Evolutionary conservation across 1,284 basidiomycete genomes (phyloP).

Genomic region (Cryptococcus amylolentus): DNA sequence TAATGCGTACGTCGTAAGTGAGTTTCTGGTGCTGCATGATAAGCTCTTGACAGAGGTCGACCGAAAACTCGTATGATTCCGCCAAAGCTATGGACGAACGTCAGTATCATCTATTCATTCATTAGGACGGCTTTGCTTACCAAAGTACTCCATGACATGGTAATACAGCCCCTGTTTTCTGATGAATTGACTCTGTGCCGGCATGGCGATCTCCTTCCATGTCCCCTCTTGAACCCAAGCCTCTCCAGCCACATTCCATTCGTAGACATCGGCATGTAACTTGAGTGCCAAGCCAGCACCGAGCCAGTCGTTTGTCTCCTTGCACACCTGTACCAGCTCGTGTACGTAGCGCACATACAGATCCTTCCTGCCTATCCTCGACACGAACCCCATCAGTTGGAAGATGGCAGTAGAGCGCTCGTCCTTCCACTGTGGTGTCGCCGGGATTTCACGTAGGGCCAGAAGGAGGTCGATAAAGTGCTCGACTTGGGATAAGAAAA

Average conservation of each 20-base stretch:
- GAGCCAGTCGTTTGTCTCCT: constrained; percentile 66
- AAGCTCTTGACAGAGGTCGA: constrained; percentile 88
- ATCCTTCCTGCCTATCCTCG: constrained; percentile 77
- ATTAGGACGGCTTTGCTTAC: constrained; percentile 49
- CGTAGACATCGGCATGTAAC: constrained; percentile 87
- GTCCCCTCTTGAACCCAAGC: constrained; percentile 74
- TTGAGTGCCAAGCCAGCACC: constrained; percentile 90
- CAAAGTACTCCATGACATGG: constrained; percentile 80
- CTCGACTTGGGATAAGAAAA: constrained; percentile 85
- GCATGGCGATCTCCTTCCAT: constrained; percentile 67
- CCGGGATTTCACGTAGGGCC: constrained; percentile 85
- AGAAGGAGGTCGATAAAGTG: constrained; percentile 91
- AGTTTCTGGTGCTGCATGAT: constrained; percentile 76
- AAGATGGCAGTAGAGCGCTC: constrained; percentile 91
- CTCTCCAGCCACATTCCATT: constrained; percentile 71
- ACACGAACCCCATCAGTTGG: constrained; percentile 86
- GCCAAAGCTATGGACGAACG: constrained; percentile 65
- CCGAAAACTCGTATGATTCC: constrained; percentile 91
- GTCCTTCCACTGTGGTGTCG: constrained; percentile 88
- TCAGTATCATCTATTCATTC: background rate
- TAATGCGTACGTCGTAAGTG: constrained; percentile 80
- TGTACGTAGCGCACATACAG: constrained; percentile 93
- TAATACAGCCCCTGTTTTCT: constrained; percentile 87
- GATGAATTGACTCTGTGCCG: constrained; percentile 89
- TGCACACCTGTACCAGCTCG: constrained; percentile 73